Conservation (phyloP, 768 basidiomycete genomes). For the Kwoniella sp. region DNA sequence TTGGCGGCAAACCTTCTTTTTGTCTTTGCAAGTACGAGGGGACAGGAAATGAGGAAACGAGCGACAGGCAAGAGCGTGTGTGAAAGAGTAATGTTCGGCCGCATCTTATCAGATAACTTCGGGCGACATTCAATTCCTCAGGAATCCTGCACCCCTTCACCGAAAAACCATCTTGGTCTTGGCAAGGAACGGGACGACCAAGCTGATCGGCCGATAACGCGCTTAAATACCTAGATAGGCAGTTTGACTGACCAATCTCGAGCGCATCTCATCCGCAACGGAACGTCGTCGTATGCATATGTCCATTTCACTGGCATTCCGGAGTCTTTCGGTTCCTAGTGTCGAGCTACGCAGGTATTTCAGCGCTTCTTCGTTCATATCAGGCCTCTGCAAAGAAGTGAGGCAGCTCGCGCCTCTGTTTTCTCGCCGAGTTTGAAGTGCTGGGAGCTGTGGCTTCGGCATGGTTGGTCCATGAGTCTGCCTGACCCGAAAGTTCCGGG, state of each 20-base stretch:
- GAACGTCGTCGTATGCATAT: not conserved
- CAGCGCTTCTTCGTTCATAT: no score
- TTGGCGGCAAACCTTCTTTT: not conserved
- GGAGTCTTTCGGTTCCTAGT: no score
- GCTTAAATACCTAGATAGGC: not conserved
- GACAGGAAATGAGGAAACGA: not conserved
- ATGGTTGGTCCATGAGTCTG: no score
- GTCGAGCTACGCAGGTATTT: no score
- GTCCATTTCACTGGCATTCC: no score
- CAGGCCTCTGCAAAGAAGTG: no score
- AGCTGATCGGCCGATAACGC: not conserved
- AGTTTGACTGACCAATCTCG: not conserved
- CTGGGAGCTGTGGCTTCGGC: no score
- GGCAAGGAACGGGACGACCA: not conserved
- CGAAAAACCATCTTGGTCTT: not conserved
- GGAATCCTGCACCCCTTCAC: no score
- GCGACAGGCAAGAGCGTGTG: not conserved
- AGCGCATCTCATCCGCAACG: not conserved
- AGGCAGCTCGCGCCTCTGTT: no score
- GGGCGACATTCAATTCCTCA: not conserved
- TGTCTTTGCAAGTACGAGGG: not conserved
- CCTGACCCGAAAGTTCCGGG: no score
- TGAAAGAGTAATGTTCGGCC: conserved; percentile 5
- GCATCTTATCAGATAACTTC: conserved; percentile 9
- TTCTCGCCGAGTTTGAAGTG: no score